A percentile compares a stretch with the other conserved stretches of the same genome.
These are phyloP conservation scores for Elongisporangium anandrum DNA, from an alignment of 352 stramenopile genomes.

Conservation along the genomic window DNA sequence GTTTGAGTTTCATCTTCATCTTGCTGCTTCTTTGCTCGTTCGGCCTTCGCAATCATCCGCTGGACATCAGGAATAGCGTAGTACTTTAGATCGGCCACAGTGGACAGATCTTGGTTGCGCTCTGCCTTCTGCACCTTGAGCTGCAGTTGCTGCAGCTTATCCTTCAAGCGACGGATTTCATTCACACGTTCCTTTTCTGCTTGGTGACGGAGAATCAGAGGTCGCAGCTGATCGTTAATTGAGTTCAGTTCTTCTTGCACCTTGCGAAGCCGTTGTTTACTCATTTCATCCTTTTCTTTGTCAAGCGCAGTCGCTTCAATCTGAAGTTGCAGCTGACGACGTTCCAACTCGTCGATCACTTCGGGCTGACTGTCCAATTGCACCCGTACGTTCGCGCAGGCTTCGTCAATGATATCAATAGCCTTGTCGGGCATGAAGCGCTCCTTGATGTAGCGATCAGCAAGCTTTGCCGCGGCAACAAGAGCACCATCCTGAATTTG, in stretches of 20 bases:
- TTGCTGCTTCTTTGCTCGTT: slow-evolving; percentile 60
- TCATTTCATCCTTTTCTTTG: slow-evolving; percentile 92
- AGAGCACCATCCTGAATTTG: slow-evolving; percentile 93
- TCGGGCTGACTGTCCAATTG: slow-evolving; percentile 95
- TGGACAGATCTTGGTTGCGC: slow-evolving; percentile 93
- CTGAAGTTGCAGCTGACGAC: slow-evolving; percentile 93
- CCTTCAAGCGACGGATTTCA: slow-evolving; percentile 90
- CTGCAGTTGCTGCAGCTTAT: slow-evolving; percentile 91
- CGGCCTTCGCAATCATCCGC: slow-evolving; percentile 77
- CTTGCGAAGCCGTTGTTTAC: slow-evolving; percentile 88
- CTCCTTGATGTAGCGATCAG: slow-evolving; percentile 91
- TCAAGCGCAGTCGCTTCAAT: slow-evolving; percentile 92
- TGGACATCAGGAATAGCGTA: slow-evolving; percentile 92
- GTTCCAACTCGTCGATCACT: slow-evolving; percentile 95
- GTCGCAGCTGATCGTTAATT: slow-evolving; percentile 88
- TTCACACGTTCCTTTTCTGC: slow-evolving; percentile 91
- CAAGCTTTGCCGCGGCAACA: slow-evolving; percentile 92
- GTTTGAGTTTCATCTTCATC: slow-evolving; percentile 51
- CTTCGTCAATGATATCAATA: slow-evolving; percentile 96
- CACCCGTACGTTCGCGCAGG: slow-evolving; percentile 85
- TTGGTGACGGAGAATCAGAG: slow-evolving; percentile 89
- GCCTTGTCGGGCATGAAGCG: slow-evolving; percentile 93
- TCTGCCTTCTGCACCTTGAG: slow-evolving; percentile 94
- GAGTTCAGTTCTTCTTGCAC: slow-evolving; percentile 92
- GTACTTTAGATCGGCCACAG: slow-evolving; percentile 96